These are phyloP conservation scores for Fusarium graminum DNA, from an alignment of 2,329 filamentous ascomycete genomes.

Conservation along the genomic window DNA sequence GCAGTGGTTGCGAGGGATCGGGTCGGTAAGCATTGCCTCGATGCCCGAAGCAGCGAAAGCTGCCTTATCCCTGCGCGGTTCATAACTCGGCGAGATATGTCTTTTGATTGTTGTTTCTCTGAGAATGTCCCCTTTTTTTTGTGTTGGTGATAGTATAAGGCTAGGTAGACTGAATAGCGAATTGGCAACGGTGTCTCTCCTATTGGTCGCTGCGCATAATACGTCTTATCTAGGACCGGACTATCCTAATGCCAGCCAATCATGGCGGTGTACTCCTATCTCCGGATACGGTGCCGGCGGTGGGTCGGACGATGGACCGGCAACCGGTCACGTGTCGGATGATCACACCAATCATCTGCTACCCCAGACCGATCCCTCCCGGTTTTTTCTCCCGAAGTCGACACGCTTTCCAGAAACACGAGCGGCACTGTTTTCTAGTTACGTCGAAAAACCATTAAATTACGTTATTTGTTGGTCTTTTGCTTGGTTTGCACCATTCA, in stretches of 20 bases:
- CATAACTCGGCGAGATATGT: constrained; percentile 10
- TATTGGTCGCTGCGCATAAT: constrained; percentile 22
- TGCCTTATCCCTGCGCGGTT: constrained; percentile 38
- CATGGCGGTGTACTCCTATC: accelerated
- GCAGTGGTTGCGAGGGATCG: constrained; percentile 26
- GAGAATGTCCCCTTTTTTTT: constrained; percentile 2
- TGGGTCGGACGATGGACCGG: constrained; percentile 30
- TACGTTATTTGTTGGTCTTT: constrained; percentile 21
- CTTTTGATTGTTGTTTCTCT: background rate
- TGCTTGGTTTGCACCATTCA: background rate
- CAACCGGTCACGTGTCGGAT: constrained; percentile 39
- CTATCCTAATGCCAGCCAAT: constrained; percentile 31
- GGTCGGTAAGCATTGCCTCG: constrained; percentile 30
- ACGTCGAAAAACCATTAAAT: constrained; percentile 18
- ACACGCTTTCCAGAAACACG: constrained; percentile 37
- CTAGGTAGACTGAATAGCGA: constrained; percentile 12
- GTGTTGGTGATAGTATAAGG: constrained; percentile 25
- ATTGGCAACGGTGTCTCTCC: constrained; percentile 29
- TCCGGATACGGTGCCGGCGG: constrained; percentile 27
- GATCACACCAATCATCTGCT: constrained; percentile 4
- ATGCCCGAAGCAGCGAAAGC: constrained; percentile 38
- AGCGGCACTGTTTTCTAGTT: constrained; percentile 25
- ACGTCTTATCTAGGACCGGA: constrained; percentile 29
- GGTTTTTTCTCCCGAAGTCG: constrained; percentile 17
- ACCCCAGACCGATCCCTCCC: constrained; percentile 34